Base-by-base conservation (phyloP, 2,329 filamentous ascomycete species). In the Parafenestella ontariensis region DNA sequence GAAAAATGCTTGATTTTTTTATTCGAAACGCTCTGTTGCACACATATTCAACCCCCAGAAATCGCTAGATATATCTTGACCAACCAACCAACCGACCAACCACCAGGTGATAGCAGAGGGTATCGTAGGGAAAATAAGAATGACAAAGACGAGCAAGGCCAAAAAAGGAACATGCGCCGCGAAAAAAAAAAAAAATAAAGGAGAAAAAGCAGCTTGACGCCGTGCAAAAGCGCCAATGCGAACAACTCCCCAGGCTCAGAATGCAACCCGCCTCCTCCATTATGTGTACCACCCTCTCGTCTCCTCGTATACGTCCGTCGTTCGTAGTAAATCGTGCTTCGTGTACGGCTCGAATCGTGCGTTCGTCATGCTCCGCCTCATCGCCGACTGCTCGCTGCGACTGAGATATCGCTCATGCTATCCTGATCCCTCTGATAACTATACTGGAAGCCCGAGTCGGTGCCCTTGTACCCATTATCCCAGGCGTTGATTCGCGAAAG, bases 381-480 rank as follows among this genome's bases (percentile, higher is more conserved):
- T 43, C 56, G 48, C 21, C 56, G 43, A 46, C 46, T 42, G 33
- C 56, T 56, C 2, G 56, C 48, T 4, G 56, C 53, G 28, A 53
- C 45, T 6, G 47, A 53, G 17, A 62, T 58, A 37, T 62, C 61
- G 44, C 61, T 64, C 61, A 64, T 64, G 28, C 49, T 43, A 34
- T 64, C 61, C 50, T 64, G 59, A 15, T 64, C 61, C 9, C 61
- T 52, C 49, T 64, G 61, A 21, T 64, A 64, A 31, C 61, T 64
- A 18, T 64, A 64, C 23, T 64, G 56, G 41, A 54, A 54, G 2
- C 54, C 58, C 2, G 56, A 58, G 18, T 58, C 60, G 1, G 56
- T 49, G 44, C 65, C 62, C 24, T 68, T 67, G 58, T 68, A 72
- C 17, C 70, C 69, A 42, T 74, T 71, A 51, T 74, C 72, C 72